Evolutionary conservation across 106 monocot genomes (phyloP).

Genomic region (Dendrobium huoshanense): DNA sequence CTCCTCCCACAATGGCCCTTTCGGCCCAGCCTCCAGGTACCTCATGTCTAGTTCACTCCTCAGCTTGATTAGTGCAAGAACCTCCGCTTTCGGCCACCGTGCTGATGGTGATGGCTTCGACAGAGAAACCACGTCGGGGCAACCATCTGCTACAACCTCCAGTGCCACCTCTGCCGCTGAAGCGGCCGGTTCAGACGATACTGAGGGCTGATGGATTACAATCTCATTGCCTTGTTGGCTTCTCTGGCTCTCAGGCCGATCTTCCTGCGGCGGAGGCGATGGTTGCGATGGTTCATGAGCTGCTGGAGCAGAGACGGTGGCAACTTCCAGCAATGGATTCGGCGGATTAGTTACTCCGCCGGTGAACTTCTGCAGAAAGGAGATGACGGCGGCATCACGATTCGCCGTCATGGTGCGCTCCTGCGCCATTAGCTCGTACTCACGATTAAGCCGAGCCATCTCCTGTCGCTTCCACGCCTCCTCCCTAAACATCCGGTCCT

Average conservation of each 20-base stretch:
- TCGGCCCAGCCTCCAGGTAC: constrained; percentile 66
- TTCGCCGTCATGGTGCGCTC: constrained; percentile 58
- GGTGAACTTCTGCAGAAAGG: constrained; percentile 62
- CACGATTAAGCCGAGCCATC: constrained; percentile 51
- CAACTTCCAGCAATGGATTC: background rate
- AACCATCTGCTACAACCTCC: background rate
- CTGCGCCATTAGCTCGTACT: constrained; percentile 58
- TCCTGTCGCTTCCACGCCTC: constrained; percentile 86
- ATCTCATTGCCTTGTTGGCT: background rate
- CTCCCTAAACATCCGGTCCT: constrained; percentile 67
- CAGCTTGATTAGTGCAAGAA: constrained; percentile 43
- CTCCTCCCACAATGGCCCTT: constrained; percentile 83
- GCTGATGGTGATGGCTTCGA: constrained; percentile 7
- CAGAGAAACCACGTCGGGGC: constrained; percentile 4
- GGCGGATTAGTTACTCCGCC: constrained; percentile 17
- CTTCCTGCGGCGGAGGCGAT: background rate
- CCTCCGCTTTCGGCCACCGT: constrained; percentile 58
- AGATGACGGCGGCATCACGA: constrained; percentile 53
- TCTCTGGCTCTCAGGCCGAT: constrained; percentile 3
- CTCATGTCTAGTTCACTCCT: constrained; percentile 38
- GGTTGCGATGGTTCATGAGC: background rate
- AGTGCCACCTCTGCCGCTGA: background rate
- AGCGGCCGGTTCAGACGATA: background rate
- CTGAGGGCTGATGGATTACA: background rate
- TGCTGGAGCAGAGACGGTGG: constrained; percentile 8